Evolutionary conservation across 1,284 basidiomycete genomes (phyloP).

Genomic region (Ceratobasidium papillatum): DNA sequence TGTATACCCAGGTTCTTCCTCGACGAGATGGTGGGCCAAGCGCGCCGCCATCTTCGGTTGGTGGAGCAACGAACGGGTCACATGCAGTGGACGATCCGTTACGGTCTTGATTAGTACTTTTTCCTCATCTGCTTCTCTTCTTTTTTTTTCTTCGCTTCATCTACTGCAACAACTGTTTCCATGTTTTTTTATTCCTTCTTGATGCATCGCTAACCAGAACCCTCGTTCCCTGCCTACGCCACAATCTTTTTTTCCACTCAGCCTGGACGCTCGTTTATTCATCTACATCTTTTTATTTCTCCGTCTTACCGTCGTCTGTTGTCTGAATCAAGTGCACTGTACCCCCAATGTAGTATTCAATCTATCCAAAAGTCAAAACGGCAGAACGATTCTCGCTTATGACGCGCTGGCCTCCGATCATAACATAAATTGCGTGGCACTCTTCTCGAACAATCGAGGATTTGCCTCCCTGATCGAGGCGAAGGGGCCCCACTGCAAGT

Average conservation of each 20-base stretch:
- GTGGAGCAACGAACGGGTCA: not conserved
- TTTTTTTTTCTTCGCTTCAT: slow-evolving; percentile 12
- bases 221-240: not conserved
- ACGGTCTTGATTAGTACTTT: slow-evolving; percentile 8
- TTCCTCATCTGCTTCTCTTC: not conserved
- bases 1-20: slow-evolving; percentile 56
- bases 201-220: not conserved
- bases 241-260: slow-evolving; percentile 10
- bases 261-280: slow-evolving; percentile 13
- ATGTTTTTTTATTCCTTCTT: not conserved
- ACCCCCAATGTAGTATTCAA: slow-evolving; percentile 7
- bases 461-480: not conserved
- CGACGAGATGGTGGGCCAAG: slow-evolving; percentile 56
- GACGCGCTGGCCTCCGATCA: not conserved
- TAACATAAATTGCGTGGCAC: not conserved
- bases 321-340: not conserved
- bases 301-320: not conserved
- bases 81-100: slow-evolving; percentile 16
- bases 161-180: not conserved
- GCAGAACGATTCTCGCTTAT: not conserved
- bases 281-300: not conserved
- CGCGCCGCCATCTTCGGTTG: not conserved
- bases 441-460: not conserved
- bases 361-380: not conserved
- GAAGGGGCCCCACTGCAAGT: not conserved